Evolutionary conservation across 441 rosid species (phyloP), one percentile per base, ranked within the genome.

Genomic region (Lagerstroemia fauriei): DNA sequence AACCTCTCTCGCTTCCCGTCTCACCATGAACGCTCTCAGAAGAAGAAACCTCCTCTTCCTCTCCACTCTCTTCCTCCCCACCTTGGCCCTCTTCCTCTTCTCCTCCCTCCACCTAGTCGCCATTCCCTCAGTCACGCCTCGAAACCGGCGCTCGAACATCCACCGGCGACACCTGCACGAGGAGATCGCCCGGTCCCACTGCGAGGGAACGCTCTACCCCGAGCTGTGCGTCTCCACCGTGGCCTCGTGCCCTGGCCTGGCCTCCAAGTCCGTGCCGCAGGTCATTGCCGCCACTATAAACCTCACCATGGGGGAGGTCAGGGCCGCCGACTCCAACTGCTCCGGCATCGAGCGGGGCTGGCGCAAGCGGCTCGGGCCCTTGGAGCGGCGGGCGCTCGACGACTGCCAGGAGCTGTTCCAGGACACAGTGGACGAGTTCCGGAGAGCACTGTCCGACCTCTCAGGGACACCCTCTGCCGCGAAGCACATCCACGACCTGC

Each of bases 141-240:
- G 83, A 79, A 32, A 78, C 68, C 82, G 82, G 61, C 88, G 81
- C 61, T 65, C 89, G 9, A 90, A 87, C 41, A 25, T 84, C 84
- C 84, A 77, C 68, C 81, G 80, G 29, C 82, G 80, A 25, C 94
- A 87, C 84, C 72, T 87, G 85, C 90, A 69, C 2, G 73, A 69
- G 73, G 25, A 85, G 77, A 72, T 87, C 57, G 91, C 92, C 29
- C 87, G 87, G 61, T 83, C 89, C 8, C 78, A 89, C 8, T 92
- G 95, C 76, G 78, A 89, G 31, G 94, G 90, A 76, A 89, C 95
- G 44, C 86, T 88, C 38, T 92, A 92, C 81, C 92, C 91, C 0
- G 72, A 90, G 51, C 94, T 90, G 47, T 91, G 93, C 83, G 90
- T 90, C 76, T 93, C 94, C 57, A 91, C 94, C 51, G 87, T 90